phyloP scores from a whole-genome alignment of 1,284 basidiomycete genomes.

The Cystobasidium pallidum region DNA sequence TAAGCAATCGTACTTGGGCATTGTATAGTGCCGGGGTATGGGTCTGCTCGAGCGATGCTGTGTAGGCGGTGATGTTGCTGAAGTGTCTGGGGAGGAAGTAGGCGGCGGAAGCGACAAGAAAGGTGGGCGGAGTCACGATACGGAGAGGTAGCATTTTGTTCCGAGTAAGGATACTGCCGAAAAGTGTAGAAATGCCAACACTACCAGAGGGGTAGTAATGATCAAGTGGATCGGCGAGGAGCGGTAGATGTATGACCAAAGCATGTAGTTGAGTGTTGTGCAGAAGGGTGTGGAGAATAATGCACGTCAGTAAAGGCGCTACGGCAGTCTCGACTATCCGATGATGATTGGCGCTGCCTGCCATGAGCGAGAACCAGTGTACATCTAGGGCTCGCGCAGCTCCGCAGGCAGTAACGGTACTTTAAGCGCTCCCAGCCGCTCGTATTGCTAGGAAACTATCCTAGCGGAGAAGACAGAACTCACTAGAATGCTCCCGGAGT shows the following conservation, averaged over 20 bases:
- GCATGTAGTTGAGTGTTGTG: too few species aligned
- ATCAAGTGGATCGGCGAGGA: too few species aligned
- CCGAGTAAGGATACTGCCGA: constrained; percentile 56
- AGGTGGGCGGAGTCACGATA: constrained; percentile 48
- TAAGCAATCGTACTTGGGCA: not conserved
- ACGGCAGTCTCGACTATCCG: too few species aligned
- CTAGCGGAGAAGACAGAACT: constrained; percentile 46
- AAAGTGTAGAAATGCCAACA: constrained; percentile 57
- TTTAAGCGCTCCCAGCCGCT: too few species aligned
- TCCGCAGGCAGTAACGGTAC: too few species aligned
- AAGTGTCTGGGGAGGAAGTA: constrained; percentile 56
- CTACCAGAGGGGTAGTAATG: not conserved
- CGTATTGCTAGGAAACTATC: not conserved
- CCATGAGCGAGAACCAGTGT: too few species aligned
- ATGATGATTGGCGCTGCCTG: too few species aligned
- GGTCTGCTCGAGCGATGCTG: constrained; percentile 11
- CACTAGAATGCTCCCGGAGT: constrained; percentile 47
- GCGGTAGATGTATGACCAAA: too few species aligned
- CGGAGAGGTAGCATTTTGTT: constrained; percentile 56
- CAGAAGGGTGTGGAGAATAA: too few species aligned
- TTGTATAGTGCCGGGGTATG: constrained; percentile 8
- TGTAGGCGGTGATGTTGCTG: constrained; percentile 17
- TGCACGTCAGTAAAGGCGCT: too few species aligned
- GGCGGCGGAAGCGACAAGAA: constrained; percentile 50
- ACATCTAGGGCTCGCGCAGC: too few species aligned